Base-by-base conservation (phyloP, 768 basidiomycete species). In the Wakefieldia striispora region DNA sequence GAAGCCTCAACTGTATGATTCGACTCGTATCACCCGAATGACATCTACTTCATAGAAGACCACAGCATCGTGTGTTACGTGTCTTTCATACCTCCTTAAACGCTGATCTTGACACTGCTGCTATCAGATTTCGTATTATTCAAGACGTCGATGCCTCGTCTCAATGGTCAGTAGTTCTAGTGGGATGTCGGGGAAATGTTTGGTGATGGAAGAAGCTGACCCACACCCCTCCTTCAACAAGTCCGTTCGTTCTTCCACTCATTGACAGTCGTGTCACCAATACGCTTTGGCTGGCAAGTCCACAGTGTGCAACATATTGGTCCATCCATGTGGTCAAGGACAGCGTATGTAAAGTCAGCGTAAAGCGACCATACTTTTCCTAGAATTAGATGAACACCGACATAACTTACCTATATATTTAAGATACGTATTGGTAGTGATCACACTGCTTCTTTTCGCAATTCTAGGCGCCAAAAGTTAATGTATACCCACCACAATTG, bases 11-110 rank as follows among this genome's bases (percentile, higher is more conserved):
- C 13, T 36, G 16, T 20, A 19, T 41, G 19, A 43, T 42, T 47
- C n/a, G 26, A 29, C 49, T 61, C 60, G 54, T 56, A 59, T 50
- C 56, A 59, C n/a, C 39, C 9, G 34, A 19, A 8, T 20, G 19
- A 44, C 8, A 16, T 26, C 19, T 23, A n/a, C 42, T 47, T 26
- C 29, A 40, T 29, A 48, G 50, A 53, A 62, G 26, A 36, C 40
- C 53, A 56, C 51, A 56, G 57, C 57, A 52, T 47, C 35, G 4
- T 16, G 23, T 31, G 40, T 13, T 20, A 34, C 31, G 40, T 44
- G 43, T 3, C 13, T 24, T 44, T 44, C 38, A 34, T 45, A 42
- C 13, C 12, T 34, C 36, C 4, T 17, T 17, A 31, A 37, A 27
- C 33, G 34, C 34, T 38, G 40, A 52, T 61, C 40, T 54, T n/a